Percentiles rank a stretch among this genome's conserved stretches.
These are phyloP conservation scores for Arthrobotrys sphaeroides DNA, from an alignment of 2,329 filamentous ascomycete species.

Conservation along the genomic window DNA sequence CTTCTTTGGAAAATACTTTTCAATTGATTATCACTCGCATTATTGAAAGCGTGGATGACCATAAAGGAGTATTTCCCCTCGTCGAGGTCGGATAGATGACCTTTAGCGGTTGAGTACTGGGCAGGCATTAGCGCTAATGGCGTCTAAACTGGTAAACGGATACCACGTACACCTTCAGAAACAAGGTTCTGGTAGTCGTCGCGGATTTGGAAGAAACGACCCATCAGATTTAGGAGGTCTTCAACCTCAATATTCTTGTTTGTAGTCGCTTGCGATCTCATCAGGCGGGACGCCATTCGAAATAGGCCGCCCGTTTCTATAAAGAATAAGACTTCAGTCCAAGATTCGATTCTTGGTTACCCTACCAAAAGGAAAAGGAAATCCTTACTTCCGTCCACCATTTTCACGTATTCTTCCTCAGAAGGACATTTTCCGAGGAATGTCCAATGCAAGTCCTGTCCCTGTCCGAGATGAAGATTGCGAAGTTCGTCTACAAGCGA, in stretches of 20 bases:
- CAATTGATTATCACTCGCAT: not conserved
- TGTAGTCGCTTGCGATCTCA: constrained; percentile 19
- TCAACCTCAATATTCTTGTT: not conserved
- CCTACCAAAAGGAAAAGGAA: not conserved
- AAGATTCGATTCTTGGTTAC: too few relatives aligned
- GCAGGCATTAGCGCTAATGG: not conserved
- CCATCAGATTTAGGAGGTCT: constrained; percentile 18
- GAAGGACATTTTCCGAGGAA: constrained; percentile 7
- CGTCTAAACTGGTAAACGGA: too few relatives aligned
- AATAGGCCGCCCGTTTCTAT: constrained; percentile 32
- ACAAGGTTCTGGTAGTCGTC: constrained; percentile 32
- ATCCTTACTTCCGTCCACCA: constrained; percentile 31
- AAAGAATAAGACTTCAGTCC: not conserved
- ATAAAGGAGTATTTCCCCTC: constrained; percentile 35
- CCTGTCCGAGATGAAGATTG: constrained; percentile 30
- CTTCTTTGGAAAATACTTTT: not conserved
- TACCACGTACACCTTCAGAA: not conserved
- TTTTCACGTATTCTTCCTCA: constrained; percentile 21
- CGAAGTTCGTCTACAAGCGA: constrained; percentile 20
- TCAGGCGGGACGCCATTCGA: constrained; percentile 20
- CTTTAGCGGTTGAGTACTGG: constrained; percentile 22
- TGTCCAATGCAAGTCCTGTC: constrained; percentile 26
- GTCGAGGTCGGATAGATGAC: constrained; percentile 22
- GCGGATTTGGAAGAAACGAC: constrained; percentile 28
- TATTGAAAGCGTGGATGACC: constrained; percentile 19